Base-by-base conservation (phyloP, 1,284 basidiomycete genomes). In the Cryptococcus deneoformans region DNA sequence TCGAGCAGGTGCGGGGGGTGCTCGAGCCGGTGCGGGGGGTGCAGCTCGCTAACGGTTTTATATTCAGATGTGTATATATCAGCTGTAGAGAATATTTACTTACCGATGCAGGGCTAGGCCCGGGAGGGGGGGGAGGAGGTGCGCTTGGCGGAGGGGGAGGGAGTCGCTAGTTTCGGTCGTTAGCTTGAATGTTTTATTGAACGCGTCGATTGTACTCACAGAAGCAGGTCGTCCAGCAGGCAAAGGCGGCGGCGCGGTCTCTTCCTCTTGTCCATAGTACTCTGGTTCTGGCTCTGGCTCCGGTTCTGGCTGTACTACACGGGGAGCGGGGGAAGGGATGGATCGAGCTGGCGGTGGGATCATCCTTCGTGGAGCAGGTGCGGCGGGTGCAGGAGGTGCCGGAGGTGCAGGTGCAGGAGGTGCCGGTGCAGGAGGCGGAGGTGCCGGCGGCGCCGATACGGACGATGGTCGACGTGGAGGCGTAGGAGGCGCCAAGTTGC, bases 401-500 rank as follows among this genome's bases (percentile, higher is more conserved):
- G n/a, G n/a, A n/a, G 70, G 58, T 35, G 69, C 58, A n/a, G 62
- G 55, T 12, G 66, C 47, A n/a, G 60, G 44, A 10, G 62, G 53
- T 11, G 66, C 47, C 36, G 70, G 58, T 35, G 69, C 58, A n/a
- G 62, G 55, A 3, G 66, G 62, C 9, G 66, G 62, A 11, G 20
- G 20, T 20, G 20, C 20, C 20, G 20, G 20, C 20, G 20, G 20
- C 20, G 64, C 75, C 85, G 67, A 86, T 85, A 42, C 61, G 24
- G 60, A 65, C 11, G 47, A 52, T 5, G 67, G 68, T 42, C 65
- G 51, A 3, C 64, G 54, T 6, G 72, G 70, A 10, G 69, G 56
- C 0, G 65, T 50, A 0, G 68, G 70, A 16, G 68, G 66, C 11
- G 61, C 56, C 1, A 65, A 57, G 37, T 42, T 42, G 4, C 60